phyloP scores from a whole-genome alignment of 1,139 yeast species.

The Debaryomyces psychrophilus region DNA sequence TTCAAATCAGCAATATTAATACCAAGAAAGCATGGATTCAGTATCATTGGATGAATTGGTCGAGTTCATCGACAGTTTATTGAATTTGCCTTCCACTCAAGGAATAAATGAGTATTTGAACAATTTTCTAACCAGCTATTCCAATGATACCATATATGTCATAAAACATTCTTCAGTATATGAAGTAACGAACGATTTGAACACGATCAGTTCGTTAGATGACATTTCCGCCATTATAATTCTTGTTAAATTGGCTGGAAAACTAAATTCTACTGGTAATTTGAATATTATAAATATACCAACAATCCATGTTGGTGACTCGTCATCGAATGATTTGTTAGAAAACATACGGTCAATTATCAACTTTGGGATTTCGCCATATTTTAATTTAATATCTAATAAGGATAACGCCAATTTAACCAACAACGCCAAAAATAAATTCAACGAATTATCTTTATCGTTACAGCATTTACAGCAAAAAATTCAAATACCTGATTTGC shows the following conservation, averaged over 20 bases:
- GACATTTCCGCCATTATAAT: constrained; percentile 28
- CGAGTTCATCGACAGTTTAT: background rate
- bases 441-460: constrained; percentile 69
- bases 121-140: constrained; percentile 12
- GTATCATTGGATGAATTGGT: background rate
- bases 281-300: constrained; percentile 43
- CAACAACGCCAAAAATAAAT: constrained; percentile 57
- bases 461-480: constrained; percentile 70
- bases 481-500: constrained; percentile 68
- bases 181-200: constrained; percentile 14
- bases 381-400: constrained; percentile 35
- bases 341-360: constrained; percentile 64
- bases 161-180: constrained; percentile 12
- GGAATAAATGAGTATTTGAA: constrained; percentile 2
- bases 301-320: constrained; percentile 21
- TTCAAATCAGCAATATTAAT: background rate
- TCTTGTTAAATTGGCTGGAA: constrained; percentile 49
- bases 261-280: constrained; percentile 34
- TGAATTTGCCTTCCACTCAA: background rate
- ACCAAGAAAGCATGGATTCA: background rate
- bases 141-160: constrained; percentile 22
- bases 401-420: constrained; percentile 31
- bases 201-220: constrained; percentile 11
- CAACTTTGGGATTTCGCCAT: constrained; percentile 46
- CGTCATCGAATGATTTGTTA: constrained; percentile 33